phyloP scores from a whole-genome alignment of 179 eudicot genomes.

The Beta macrorhiza region DNA sequence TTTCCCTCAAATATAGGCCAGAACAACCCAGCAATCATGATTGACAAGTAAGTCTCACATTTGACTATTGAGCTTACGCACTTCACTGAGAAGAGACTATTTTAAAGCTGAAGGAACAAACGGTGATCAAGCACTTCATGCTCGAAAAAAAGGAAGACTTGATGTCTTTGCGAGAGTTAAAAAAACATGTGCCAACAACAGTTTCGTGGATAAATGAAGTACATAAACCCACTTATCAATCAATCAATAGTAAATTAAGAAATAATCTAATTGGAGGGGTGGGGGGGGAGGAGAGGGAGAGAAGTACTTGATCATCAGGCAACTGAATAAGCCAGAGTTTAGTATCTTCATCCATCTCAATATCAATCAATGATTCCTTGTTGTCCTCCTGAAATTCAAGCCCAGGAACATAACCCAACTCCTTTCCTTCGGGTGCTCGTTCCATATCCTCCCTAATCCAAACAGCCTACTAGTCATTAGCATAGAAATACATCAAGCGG shows the following conservation, averaged over 20 bases:
- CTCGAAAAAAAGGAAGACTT: no score
- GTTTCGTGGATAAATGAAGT: background rate
- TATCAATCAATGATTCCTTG: conserved; percentile 54
- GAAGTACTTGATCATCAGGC: conserved; percentile 54
- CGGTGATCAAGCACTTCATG: no score
- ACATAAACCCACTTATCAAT: background rate
- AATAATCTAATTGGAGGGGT: background rate
- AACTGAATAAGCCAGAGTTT: conserved; percentile 81
- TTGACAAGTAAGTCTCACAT: no score
- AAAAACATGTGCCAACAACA: background rate
- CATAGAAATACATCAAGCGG: no score
- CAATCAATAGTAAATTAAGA: background rate
- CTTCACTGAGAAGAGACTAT: no score
- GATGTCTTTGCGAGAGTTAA: no score
- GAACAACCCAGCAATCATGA: no score
- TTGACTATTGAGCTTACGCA: no score
- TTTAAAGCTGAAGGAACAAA: no score
- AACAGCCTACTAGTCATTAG: background rate
- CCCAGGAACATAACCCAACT: conserved; percentile 30
- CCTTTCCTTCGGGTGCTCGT: background rate
- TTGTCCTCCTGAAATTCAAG: conserved; percentile 45
- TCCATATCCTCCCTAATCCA: background rate
- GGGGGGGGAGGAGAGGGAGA: background rate
- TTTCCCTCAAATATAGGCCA: no score
- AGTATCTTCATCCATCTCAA: conserved; percentile 40